phyloP scores from a whole-genome alignment of 768 basidiomycete species.

The Lactifluus hygrophoroides region DNA sequence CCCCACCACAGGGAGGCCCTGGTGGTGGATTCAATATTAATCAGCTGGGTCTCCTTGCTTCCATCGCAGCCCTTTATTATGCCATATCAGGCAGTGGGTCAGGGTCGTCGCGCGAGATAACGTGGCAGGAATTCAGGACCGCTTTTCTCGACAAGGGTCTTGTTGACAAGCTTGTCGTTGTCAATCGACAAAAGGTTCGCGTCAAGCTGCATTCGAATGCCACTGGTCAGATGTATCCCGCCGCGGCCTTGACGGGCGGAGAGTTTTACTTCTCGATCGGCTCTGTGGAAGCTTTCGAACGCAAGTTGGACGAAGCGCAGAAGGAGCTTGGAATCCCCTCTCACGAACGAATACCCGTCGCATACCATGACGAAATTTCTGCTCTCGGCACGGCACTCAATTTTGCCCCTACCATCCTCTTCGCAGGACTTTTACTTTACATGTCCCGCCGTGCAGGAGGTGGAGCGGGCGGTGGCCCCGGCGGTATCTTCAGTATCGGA shows the following conservation, averaged over 20 bases:
- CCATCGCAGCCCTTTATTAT: slow-evolving; percentile 56
- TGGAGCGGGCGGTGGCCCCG: slow-evolving; percentile 53
- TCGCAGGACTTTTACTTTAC: slow-evolving; percentile 85
- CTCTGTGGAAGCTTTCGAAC: slow-evolving; percentile 93
- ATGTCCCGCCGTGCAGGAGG: slow-evolving; percentile 65
- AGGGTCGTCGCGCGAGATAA: slow-evolving; percentile 74
- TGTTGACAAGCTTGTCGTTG: slow-evolving; percentile 86
- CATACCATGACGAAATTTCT: slow-evolving; percentile 92
- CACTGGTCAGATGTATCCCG: slow-evolving; percentile 66
- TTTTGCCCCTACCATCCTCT: slow-evolving; percentile 90
- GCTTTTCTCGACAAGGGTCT: slow-evolving; percentile 95
- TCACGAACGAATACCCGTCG: slow-evolving; percentile 91
- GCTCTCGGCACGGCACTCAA: slow-evolving; percentile 73
- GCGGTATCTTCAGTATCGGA: slow-evolving; percentile 95
- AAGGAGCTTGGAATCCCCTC: slow-evolving; percentile 85
- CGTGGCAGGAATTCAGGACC: slow-evolving; percentile 98
- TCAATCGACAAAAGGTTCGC: slow-evolving; percentile 85
- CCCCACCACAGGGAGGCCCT: slow-evolving; percentile 38
- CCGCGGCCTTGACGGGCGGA: slow-evolving; percentile 39
- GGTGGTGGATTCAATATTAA: slow-evolving; percentile 47
- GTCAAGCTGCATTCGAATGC: slow-evolving; percentile 91
- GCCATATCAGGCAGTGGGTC: slow-evolving; percentile 43
- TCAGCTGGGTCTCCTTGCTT: slow-evolving; percentile 51
- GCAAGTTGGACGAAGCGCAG: slow-evolving; percentile 91
- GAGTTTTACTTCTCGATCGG: slow-evolving; percentile 96